phyloP scores from a whole-genome alignment of 305 asterid genomes.

The Plantago lanceolata region DNA sequence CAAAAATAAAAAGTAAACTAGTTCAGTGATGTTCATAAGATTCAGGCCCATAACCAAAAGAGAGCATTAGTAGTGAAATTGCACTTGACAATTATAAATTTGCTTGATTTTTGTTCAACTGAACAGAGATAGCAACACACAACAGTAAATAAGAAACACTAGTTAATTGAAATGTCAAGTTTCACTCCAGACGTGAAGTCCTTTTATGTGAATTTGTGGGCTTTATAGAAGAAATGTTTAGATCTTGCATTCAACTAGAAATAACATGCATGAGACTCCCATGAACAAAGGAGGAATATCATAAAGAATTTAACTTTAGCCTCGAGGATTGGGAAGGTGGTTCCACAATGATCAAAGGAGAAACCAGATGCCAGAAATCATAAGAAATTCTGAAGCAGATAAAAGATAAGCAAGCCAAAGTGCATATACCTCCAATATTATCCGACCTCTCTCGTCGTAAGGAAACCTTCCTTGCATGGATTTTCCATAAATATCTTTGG shows the following conservation, averaged over 20 bases:
- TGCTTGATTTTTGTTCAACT: background rate
- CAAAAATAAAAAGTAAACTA: too few relatives aligned
- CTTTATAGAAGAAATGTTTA: background rate
- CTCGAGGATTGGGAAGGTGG: background rate
- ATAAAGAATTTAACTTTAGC: background rate
- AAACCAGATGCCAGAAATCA: slow-evolving; percentile 6
- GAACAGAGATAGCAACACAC: background rate
- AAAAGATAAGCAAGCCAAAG: slow-evolving; percentile 18
- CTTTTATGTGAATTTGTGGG: background rate
- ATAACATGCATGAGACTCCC: background rate
- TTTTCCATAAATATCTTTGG: slow-evolving; percentile 82
- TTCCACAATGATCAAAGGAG: background rate
- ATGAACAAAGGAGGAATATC: background rate
- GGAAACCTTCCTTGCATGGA: slow-evolving; percentile 94
- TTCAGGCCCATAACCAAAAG: too few relatives aligned
- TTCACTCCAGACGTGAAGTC: background rate
- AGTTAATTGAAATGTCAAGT: background rate
- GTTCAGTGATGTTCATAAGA: too few relatives aligned
- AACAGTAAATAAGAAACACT: too few relatives aligned
- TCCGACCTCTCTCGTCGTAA: slow-evolving; percentile 87
- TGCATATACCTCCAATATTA: slow-evolving; percentile 75
- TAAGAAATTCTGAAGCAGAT: slow-evolving; percentile 1
- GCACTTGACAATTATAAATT: too few relatives aligned
- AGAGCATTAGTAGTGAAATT: too few relatives aligned
- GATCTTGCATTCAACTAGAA: background rate